A percentile compares a stretch with the other conserved stretches of the same genome.
Evolutionary conservation across 768 basidiomycete genomes (phyloP).

Genomic region (Boletus eberwhitei): DNA sequence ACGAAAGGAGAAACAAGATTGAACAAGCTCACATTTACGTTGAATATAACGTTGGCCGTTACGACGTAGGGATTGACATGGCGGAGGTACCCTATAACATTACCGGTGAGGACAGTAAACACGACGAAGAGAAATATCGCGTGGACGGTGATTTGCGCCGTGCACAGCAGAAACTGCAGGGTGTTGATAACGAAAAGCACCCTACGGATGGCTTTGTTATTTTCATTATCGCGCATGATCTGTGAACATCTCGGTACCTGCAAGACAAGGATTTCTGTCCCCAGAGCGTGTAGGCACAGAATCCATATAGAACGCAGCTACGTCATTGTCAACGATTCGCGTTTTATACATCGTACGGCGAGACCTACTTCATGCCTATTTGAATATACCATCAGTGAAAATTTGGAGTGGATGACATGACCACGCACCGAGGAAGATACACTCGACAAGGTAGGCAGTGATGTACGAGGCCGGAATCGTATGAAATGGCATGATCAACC

Average conservation of each 20-base stretch:
- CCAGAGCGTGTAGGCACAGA: conserved; percentile 15
- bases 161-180: conserved; percentile 17
- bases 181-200: conserved; percentile 12
- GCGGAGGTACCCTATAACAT: neutral
- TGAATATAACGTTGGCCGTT: conserved; percentile 3
- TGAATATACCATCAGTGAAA: neutral
- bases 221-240: neutral
- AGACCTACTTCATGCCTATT: conserved; percentile 17
- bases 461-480: conserved; percentile 2
- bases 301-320: conserved; percentile 14
- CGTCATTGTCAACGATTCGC: neutral
- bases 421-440: conserved; percentile 20
- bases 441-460: conserved; percentile 5
- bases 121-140: neutral
- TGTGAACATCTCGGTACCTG: conserved; percentile 2
- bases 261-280: conserved; percentile 5
- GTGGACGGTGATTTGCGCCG: conserved; percentile 3
- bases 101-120: neutral
- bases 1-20: neutral
- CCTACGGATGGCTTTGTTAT: neutral
- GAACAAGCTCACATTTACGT: conserved; percentile 8
- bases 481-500: conserved; percentile 1
- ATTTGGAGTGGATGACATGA: neutral
- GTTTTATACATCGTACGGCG: neutral
- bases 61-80: neutral